phyloP scores from a whole-genome alignment of 306 rosid species.

The Bauhinia variegata region DNA sequence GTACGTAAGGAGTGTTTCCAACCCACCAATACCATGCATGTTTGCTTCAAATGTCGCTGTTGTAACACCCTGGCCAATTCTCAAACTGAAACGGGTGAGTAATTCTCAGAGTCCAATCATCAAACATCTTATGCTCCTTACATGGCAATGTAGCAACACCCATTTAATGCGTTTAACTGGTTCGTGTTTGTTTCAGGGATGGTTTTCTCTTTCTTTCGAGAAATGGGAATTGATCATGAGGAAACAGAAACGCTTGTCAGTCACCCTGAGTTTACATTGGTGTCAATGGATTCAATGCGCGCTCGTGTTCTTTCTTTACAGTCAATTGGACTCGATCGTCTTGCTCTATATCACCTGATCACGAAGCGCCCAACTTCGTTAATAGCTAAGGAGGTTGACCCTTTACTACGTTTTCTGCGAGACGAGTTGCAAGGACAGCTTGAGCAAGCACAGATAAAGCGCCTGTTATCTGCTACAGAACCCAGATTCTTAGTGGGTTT shows the following conservation, averaged over 20 bases:
- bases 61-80: constrained; percentile 9
- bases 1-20: constrained; percentile 22
- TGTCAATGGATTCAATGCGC: constrained; percentile 44
- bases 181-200: constrained; percentile 43
- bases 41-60: constrained; percentile 39
- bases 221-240: constrained; percentile 50
- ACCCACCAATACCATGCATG: constrained; percentile 13
- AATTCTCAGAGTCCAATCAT: constrained; percentile 42
- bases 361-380: constrained; percentile 46
- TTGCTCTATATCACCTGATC: constrained; percentile 45
- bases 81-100: constrained; percentile 44
- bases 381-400: constrained; percentile 53
- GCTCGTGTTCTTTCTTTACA: constrained; percentile 50
- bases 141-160: neutral
- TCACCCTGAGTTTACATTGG: constrained; percentile 41
- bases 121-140: constrained; percentile 44
- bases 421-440: constrained; percentile 56
- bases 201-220: constrained; percentile 52
- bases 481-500: constrained; percentile 49
- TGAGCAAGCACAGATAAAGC: constrained; percentile 50
- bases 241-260: constrained; percentile 45
- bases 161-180: neutral
- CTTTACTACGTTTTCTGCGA: constrained; percentile 49
- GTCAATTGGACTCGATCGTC: constrained; percentile 54
- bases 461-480: constrained; percentile 43